These are phyloP conservation scores for slime mould (Dictyostelium discoideum) DNA, from an alignment of 78 protist genomes.

Conservation along the genomic window DNA sequence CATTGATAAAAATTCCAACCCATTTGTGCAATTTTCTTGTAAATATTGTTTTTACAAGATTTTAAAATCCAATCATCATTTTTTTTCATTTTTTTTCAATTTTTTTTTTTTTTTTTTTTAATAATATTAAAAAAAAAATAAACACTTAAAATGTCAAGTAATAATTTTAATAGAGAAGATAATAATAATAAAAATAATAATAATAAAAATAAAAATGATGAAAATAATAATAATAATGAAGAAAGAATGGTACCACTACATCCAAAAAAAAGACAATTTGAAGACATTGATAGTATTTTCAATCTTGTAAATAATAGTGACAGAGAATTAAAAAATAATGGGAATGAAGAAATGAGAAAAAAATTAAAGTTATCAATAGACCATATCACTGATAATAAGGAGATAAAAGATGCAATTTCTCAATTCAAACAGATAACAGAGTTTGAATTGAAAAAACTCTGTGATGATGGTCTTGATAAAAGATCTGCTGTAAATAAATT, in stretches of 20 bases:
- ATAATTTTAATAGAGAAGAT: background rate
- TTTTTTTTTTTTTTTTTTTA: background rate
- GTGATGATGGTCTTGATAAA: slow-evolving; percentile 11
- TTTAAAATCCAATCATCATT: background rate
- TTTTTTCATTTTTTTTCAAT: background rate
- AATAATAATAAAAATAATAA: background rate
- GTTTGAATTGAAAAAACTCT: slow-evolving; percentile 8
- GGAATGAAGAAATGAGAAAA: background rate
- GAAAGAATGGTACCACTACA: background rate
- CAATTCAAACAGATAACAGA: slow-evolving; percentile 25
- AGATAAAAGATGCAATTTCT: slow-evolving; percentile 19
- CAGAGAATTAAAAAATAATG: background rate
- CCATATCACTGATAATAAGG: background rate
- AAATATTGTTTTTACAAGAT: background rate
- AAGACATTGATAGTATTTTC: background rate
- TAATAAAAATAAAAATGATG: background rate
- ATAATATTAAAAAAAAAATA: no score
- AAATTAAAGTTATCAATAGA: background rate
- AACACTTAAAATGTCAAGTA: background rate
- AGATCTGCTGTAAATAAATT: slow-evolving; percentile 44
- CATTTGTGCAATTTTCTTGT: background rate
- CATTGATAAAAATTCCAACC: background rate
- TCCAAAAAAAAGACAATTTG: slow-evolving; percentile 5
- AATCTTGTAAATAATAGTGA: background rate
- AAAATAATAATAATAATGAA: background rate